Evolutionary conservation across 345 rosid species (phyloP), one percentile per base, ranked within the genome.

Genomic region (Eutrema heterophyllum): DNA sequence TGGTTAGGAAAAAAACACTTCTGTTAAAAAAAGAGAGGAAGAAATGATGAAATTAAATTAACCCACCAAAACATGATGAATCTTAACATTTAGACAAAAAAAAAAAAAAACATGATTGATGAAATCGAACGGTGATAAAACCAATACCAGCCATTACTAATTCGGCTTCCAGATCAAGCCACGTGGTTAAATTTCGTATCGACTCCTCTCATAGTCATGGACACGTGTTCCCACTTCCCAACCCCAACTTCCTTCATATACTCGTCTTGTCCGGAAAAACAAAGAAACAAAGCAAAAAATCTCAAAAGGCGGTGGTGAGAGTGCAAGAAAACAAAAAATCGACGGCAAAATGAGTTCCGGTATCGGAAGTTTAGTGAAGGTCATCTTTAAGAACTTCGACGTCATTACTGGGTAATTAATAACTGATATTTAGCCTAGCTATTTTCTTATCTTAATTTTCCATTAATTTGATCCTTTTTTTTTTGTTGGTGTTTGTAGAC

Each of bases 311-410:
- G 80, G 75, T 76, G 45, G 71, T 55, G 53, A 11, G 27, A 43
- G 29, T 12, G 43, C 16, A 38, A 48, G 26, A 3, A n/a, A 40
- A 1, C n/a, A 14, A 57, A 16, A 57, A 14, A 9, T 70, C 54
- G 38, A 55, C 60, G 67, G 59, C 32, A 64, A 43, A 36, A 77
- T 77, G 81, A 71, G 48, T 59, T 64, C 64, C 27, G 86, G 83
- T 78, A 82, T 86, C 72, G 82, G 81, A 67, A 81, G 87, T 80
- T 86, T 89, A 73, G 79, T 89, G 48, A 89, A 81, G 68, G 85
- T 87, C 55, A 67, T 91, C 63, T 85, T 82, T 7, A 89, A 84
- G 80, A 89, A 87, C 84, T 83, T 89, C 67, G 97, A 91, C 70
- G 89, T 91, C 72, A 85, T 89, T 74, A 89, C 93, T 76, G 84